Evolutionary conservation across 2,329 filamentous ascomycete species (phyloP).

Genomic region (Iodosphaeria phyllophila): DNA sequence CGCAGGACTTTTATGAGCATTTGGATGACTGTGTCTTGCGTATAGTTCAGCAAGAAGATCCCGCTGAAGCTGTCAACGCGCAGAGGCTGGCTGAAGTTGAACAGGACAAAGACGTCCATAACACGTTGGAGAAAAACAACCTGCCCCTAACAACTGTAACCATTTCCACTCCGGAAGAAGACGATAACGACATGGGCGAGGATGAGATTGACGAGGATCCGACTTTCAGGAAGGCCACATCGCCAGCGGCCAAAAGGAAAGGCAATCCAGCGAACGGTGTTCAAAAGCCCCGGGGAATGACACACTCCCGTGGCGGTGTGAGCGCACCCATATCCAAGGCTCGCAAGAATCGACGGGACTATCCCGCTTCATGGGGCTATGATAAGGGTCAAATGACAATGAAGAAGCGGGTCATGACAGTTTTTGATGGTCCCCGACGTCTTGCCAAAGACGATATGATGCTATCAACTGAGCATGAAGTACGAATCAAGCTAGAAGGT

Average conservation of each 20-base stretch:
- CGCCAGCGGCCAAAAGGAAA: constrained; percentile 35
- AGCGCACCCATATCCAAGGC: constrained; percentile 37
- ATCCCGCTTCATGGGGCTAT: constrained; percentile 86
- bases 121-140: constrained; percentile 45
- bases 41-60: constrained; percentile 55
- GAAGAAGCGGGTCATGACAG: constrained; percentile 89
- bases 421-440: constrained; percentile 74
- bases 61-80: constrained; percentile 49
- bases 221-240: constrained; percentile 26
- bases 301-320: constrained; percentile 59
- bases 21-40: constrained; percentile 59
- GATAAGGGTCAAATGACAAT: constrained; percentile 88
- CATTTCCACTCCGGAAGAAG: constrained; percentile 20
- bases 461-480: constrained; percentile 87
- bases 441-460: constrained; percentile 99
- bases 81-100: constrained; percentile 47
- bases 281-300: constrained; percentile 54
- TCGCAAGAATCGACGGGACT: constrained; percentile 84
- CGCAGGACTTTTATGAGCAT: constrained; percentile 98
- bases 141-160: constrained; percentile 26
- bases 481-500: constrained; percentile 68
- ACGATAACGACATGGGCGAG: constrained; percentile 35
- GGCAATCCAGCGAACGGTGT: constrained; percentile 35
- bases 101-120: constrained; percentile 40
- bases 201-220: constrained; percentile 42